phyloP scores from a whole-genome alignment of 75 land plant species.

The Chamaecyparis obtusa region DNA sequence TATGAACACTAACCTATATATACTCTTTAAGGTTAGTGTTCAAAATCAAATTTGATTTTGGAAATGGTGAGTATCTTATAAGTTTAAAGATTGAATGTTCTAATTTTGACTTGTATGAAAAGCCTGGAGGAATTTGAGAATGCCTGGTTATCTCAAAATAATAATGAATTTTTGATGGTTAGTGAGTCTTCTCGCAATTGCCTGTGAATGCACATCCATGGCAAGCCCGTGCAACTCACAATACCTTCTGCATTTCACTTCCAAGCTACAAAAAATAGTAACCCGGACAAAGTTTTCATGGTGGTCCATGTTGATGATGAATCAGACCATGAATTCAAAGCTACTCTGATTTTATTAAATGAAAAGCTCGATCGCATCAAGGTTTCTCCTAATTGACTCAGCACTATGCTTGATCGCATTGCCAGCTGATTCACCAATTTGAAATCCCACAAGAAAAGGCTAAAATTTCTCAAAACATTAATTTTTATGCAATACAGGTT shows the following conservation, averaged over 20 bases:
- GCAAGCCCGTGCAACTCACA: background rate
- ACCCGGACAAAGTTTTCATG: background rate
- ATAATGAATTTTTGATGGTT: background rate
- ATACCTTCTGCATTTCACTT: background rate
- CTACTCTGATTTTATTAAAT: constrained; percentile 8
- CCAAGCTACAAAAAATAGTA: background rate
- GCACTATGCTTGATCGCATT: constrained; percentile 11
- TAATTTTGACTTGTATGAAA: too few relatives aligned
- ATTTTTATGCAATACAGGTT: background rate
- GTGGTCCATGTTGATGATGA: background rate
- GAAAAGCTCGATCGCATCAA: constrained; percentile 21
- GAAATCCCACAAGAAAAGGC: background rate
- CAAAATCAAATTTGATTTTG: too few relatives aligned
- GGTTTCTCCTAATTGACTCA: constrained; percentile 11
- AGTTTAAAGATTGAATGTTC: too few relatives aligned
- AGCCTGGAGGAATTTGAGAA: background rate
- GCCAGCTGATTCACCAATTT: background rate
- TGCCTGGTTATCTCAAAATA: background rate
- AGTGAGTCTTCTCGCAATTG: background rate
- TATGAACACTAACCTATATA: too few relatives aligned
- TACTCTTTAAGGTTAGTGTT: too few relatives aligned
- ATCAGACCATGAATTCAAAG: background rate
- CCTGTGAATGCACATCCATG: background rate
- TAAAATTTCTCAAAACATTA: background rate
- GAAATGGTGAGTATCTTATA: too few relatives aligned